These are phyloP conservation scores for Kazachstania psychrophila DNA, from an alignment of 805 yeast species.

Conservation along the genomic window DNA sequence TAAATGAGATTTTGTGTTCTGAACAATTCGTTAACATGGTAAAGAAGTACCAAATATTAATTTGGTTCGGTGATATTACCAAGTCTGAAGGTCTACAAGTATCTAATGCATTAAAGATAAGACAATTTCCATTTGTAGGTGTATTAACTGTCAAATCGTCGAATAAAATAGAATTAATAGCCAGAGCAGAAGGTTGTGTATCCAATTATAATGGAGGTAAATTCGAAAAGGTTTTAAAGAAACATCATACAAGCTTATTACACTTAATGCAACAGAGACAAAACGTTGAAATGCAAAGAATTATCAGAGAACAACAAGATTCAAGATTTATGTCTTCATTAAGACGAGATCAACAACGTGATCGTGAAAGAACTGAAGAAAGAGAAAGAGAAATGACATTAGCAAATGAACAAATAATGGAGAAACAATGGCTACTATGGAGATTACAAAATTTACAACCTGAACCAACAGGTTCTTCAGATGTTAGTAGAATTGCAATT, in stretches of 20 bases:
- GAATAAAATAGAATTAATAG: constrained; percentile 25
- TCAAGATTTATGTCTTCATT: constrained; percentile 65
- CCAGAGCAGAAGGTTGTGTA: constrained; percentile 19
- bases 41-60: constrained; percentile 42
- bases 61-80: constrained; percentile 87
- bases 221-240: constrained; percentile 17
- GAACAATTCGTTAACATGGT: constrained; percentile 40
- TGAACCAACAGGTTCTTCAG: constrained; percentile 23
- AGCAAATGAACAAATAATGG: constrained; percentile 15
- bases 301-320: constrained; percentile 64
- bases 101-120: constrained; percentile 61
- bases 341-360: constrained; percentile 52
- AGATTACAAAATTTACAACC: constrained; percentile 30
- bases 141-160: constrained; percentile 58
- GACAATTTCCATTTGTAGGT: constrained; percentile 76
- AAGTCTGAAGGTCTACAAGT: constrained; percentile 78
- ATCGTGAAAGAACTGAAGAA: constrained; percentile 20
- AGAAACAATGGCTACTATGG: constrained; percentile 43
- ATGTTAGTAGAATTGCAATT: constrained; percentile 57
- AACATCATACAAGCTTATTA: constrained; percentile 33
- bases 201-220: constrained; percentile 10
- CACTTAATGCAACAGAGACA: constrained; percentile 55
- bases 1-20: constrained; percentile 45
- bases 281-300: constrained; percentile 47
- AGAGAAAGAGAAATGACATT: constrained; percentile 28